Evolutionary conservation across 2,329 filamentous ascomycete species (phyloP).

Genomic region (Alternaria arbusti): DNA sequence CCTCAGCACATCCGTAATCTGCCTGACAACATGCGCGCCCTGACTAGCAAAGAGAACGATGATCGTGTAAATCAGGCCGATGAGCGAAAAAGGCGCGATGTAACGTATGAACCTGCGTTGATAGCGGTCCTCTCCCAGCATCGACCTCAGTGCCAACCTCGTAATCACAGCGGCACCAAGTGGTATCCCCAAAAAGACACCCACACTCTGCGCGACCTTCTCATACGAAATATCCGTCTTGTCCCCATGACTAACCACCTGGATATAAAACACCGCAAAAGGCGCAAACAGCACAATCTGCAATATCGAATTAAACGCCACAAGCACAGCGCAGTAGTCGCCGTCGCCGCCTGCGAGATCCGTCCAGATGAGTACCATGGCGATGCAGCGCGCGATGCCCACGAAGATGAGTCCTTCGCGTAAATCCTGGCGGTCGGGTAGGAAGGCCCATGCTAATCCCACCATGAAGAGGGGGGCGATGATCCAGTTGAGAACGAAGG

Average conservation of each 20-base stretch:
- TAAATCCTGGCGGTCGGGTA: constrained; percentile 53
- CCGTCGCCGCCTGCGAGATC: constrained; percentile 75
- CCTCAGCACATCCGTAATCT: constrained; percentile 81
- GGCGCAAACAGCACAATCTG: constrained; percentile 58
- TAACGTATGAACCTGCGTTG: constrained; percentile 72
- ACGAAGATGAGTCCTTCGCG: constrained; percentile 78
- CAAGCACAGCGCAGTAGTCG: constrained; percentile 76
- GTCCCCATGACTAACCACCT: constrained; percentile 65
- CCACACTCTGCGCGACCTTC: constrained; percentile 78
- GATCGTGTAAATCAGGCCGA: constrained; percentile 87
- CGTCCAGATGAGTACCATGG: constrained; percentile 87
- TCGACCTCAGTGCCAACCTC: constrained; percentile 64
- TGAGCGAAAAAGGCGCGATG: constrained; percentile 74
- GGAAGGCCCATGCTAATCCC: constrained; percentile 67
- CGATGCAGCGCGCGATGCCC: constrained; percentile 83
- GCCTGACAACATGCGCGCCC: constrained; percentile 78
- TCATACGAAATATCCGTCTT: constrained; percentile 62
- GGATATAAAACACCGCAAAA: constrained; percentile 62
- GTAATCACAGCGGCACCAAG: constrained; percentile 81
- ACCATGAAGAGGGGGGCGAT: constrained; percentile 84
- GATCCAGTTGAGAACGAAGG: constrained; percentile 81
- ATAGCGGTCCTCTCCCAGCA: constrained; percentile 68
- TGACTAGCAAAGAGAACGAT: constrained; percentile 85
- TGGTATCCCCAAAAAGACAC: constrained; percentile 82
- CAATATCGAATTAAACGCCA: constrained; percentile 56